Evolutionary conservation across 306 rosid species (phyloP).

Genomic region (Alnus rubra): DNA sequence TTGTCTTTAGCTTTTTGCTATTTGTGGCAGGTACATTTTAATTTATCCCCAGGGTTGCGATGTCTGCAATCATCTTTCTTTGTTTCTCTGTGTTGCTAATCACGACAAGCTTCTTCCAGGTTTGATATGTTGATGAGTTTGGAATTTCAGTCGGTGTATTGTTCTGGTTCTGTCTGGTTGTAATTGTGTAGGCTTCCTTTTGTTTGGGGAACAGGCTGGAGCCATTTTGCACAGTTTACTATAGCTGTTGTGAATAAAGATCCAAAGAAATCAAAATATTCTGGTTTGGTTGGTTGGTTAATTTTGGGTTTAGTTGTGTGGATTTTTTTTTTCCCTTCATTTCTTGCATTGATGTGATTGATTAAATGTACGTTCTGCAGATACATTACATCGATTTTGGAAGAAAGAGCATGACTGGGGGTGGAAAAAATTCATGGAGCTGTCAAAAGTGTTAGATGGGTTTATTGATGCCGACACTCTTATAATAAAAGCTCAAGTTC

Average conservation of each 20-base stretch:
- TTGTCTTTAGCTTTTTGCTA: slow-evolving; percentile 26
- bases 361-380: slow-evolving; percentile 46
- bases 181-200: slow-evolving; percentile 10
- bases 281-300: slow-evolving; percentile 75
- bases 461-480: slow-evolving; percentile 92
- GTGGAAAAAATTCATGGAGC: slow-evolving; percentile 99
- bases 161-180: slow-evolving; percentile 18
- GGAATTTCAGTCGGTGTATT: slow-evolving; percentile 11
- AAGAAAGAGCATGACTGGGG: slow-evolving; percentile 99
- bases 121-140: slow-evolving; percentile 25
- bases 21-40: slow-evolving; percentile 85
- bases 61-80: slow-evolving; percentile 95
- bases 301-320: slow-evolving; percentile 20
- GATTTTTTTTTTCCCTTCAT: slow-evolving; percentile 5
- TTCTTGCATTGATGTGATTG: slow-evolving; percentile 12
- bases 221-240: slow-evolving; percentile 97
- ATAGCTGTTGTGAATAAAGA: slow-evolving; percentile 97
- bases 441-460: slow-evolving; percentile 91
- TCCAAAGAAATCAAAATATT: slow-evolving; percentile 90
- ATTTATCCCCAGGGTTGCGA: slow-evolving; percentile 99
- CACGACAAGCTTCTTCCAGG: slow-evolving; percentile 99
- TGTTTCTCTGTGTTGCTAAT: slow-evolving; percentile 96
- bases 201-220: slow-evolving; percentile 69
- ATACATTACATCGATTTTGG: slow-evolving; percentile 98
- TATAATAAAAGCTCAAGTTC: slow-evolving; percentile 98